A percentile compares a stretch with the other conserved stretches of the same genome.
Evolutionary conservation across 2,329 filamentous ascomycete species (phyloP).

Genomic region (Aspergillus vadensis): DNA sequence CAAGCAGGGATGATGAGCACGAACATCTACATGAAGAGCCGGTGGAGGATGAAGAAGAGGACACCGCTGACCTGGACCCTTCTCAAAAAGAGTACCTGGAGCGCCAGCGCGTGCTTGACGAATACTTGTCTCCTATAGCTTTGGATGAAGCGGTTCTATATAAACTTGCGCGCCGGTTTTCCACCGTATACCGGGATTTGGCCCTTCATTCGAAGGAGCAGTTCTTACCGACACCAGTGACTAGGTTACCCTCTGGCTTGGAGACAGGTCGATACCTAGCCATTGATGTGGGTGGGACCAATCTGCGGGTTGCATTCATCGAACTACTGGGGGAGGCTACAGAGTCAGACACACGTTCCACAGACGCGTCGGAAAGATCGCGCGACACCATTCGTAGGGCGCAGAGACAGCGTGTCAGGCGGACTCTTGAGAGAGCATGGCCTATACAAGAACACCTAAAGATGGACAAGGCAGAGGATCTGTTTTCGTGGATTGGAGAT

Average conservation of each 20-base stretch:
- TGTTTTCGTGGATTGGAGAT: conserved; percentile 80
- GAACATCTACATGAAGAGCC: conserved; percentile 32
- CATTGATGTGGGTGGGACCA: conserved; percentile 60
- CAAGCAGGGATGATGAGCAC: conserved; percentile 32
- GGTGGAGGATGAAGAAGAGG: conserved; percentile 40
- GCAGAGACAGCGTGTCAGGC: conserved; percentile 48
- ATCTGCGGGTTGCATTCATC: conserved; percentile 59
- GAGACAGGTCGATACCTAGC: conserved; percentile 58
- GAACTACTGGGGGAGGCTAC: conserved; percentile 51
- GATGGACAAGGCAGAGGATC: conserved; percentile 68
- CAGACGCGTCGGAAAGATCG: conserved; percentile 41
- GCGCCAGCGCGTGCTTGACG: conserved; percentile 40
- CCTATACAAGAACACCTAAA: conserved; percentile 58
- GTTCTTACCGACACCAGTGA: conserved; percentile 52
- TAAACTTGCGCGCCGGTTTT: conserved; percentile 49
- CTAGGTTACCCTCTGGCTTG: conserved; percentile 51
- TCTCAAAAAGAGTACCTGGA: conserved; percentile 31
- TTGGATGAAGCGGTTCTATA: conserved; percentile 48
- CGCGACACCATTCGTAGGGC: conserved; percentile 49
- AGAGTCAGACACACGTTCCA: conserved; percentile 36
- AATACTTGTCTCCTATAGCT: conserved; percentile 44
- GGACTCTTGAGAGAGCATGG: conserved; percentile 55
- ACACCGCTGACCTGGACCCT: conserved; percentile 35
- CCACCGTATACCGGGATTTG: conserved; percentile 46
- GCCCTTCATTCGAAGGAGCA: conserved; percentile 49